Evolutionary conservation across 2,329 filamentous ascomycete species (phyloP).

Genomic region (Dactylonectria macrodidyma): DNA sequence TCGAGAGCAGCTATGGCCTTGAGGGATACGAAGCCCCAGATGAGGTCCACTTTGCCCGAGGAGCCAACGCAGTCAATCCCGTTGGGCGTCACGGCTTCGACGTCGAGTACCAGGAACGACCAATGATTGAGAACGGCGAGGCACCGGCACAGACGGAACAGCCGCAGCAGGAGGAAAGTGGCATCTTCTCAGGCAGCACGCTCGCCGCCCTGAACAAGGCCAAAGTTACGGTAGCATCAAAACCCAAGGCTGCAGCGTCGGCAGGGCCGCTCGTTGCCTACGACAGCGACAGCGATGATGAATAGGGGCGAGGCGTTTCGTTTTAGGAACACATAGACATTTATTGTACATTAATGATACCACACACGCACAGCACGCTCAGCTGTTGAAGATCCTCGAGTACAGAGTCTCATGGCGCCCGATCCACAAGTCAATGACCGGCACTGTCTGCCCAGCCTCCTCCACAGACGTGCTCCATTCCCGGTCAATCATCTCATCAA

Average conservation of each 20-base stretch:
- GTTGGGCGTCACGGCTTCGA: slow-evolving; percentile 72
- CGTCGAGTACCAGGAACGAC: slow-evolving; percentile 72
- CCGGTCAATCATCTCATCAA: slow-evolving; percentile 70
- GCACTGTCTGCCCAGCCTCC: slow-evolving; percentile 81
- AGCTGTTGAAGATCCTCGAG: slow-evolving; percentile 90
- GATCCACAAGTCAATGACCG: slow-evolving; percentile 86
- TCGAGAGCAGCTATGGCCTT: slow-evolving; percentile 90
- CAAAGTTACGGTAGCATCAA: slow-evolving; percentile 68
- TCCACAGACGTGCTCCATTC: slow-evolving; percentile 73
- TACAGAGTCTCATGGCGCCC: slow-evolving; percentile 87
- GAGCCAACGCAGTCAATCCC: slow-evolving; percentile 77
- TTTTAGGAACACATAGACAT: slow-evolving; percentile 44
- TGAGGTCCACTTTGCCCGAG: slow-evolving; percentile 90
- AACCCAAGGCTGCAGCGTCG: slow-evolving; percentile 66
- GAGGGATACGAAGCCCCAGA: slow-evolving; percentile 95
- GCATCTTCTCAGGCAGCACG: slow-evolving; percentile 87
- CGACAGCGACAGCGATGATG: slow-evolving; percentile 87
- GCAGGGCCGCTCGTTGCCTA: slow-evolving; percentile 88
- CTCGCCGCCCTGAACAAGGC: slow-evolving; percentile 81
- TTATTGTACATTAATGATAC: slow-evolving; percentile 52
- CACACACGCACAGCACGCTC: slow-evolving; percentile 40
- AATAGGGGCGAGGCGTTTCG: slow-evolving; percentile 54
- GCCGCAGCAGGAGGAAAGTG: slow-evolving; percentile 59
- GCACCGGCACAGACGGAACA: slow-evolving; percentile 49
- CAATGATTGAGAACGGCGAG: slow-evolving; percentile 70